These are phyloP conservation scores for Naganishia sp. DNA, from an alignment of 1,284 basidiomycete genomes.

Conservation along the genomic window DNA sequence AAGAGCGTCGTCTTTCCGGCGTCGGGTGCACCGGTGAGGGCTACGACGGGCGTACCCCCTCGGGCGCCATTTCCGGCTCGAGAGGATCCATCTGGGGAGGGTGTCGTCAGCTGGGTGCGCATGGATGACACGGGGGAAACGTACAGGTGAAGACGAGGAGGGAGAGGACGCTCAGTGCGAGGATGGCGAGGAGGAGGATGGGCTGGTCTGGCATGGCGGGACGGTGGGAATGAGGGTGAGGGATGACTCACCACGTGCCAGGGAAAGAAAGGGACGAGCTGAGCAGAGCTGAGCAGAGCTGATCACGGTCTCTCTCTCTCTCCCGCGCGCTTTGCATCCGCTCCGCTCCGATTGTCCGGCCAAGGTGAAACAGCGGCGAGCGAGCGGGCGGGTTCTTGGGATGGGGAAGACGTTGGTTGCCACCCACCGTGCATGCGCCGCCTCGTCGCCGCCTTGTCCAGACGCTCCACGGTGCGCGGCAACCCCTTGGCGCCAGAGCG, in stretches of 20 bases:
- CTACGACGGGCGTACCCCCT: background rate
- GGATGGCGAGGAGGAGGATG: background rate
- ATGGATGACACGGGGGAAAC: background rate
- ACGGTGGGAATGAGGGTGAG: no score
- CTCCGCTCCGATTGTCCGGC: background rate
- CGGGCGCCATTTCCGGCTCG: background rate
- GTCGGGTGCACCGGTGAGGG: conserved; percentile 20
- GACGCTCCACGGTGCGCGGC: no score
- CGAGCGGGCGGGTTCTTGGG: no score
- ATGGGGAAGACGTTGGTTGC: no score
- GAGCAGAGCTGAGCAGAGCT: no score
- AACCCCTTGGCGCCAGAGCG: background rate
- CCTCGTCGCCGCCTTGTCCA: background rate
- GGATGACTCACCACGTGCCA: no score
- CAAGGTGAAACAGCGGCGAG: no score
- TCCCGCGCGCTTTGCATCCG: background rate
- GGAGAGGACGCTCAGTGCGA: background rate
- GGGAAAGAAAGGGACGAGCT: no score
- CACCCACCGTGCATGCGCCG: no score
- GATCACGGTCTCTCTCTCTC: no score
- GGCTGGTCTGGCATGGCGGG: background rate
- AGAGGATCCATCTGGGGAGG: background rate
- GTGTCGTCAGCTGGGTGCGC: background rate
- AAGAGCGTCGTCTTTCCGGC: conserved; percentile 37
- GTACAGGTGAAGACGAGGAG: background rate